A percentile compares a stretch with the other conserved stretches of the same genome.
phyloP scores from a whole-genome alignment of 495 filamentous ascomycete genomes.

The Daldinia bambusicola region DNA sequence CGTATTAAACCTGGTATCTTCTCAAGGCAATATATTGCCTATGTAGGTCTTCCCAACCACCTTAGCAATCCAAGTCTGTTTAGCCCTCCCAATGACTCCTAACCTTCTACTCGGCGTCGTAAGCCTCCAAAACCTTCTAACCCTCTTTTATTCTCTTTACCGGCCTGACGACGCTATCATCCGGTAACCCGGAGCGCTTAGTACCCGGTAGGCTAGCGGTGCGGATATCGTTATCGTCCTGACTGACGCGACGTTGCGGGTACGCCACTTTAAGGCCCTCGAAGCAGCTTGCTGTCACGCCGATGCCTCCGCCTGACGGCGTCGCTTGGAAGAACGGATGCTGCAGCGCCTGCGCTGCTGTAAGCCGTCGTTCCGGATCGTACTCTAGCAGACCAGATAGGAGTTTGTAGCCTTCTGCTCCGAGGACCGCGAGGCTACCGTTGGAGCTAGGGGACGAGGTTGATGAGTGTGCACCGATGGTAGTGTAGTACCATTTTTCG shows the following conservation, averaged over 20 bases:
- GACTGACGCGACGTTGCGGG: constrained; percentile 86
- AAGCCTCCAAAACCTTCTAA: constrained; percentile 31
- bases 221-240: constrained; percentile 94
- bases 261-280: constrained; percentile 88
- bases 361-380: constrained; percentile 88
- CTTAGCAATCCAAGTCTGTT: neutral
- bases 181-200: constrained; percentile 86
- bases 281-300: constrained; percentile 79
- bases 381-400: constrained; percentile 87
- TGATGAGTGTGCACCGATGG: constrained; percentile 60
- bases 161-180: constrained; percentile 76
- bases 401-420: constrained; percentile 81
- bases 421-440: constrained; percentile 65
- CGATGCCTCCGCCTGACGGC: constrained; percentile 36
- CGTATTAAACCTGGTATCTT: neutral
- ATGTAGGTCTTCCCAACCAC: too few relatives aligned
- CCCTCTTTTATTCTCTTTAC: constrained; percentile 75
- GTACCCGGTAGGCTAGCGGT: constrained; percentile 89
- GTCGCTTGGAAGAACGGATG: constrained; percentile 82
- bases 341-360: constrained; percentile 83
- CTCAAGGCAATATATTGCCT: neutral
- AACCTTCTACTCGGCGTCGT: neutral
- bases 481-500: constrained; percentile 68
- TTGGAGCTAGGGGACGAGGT: constrained; percentile 49
- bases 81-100: neutral